A percentile compares a stretch with the other conserved stretches of the same genome.
phyloP scores from a whole-genome alignment of 2,329 filamentous ascomycete genomes.

The Blumeriella jaapii region DNA sequence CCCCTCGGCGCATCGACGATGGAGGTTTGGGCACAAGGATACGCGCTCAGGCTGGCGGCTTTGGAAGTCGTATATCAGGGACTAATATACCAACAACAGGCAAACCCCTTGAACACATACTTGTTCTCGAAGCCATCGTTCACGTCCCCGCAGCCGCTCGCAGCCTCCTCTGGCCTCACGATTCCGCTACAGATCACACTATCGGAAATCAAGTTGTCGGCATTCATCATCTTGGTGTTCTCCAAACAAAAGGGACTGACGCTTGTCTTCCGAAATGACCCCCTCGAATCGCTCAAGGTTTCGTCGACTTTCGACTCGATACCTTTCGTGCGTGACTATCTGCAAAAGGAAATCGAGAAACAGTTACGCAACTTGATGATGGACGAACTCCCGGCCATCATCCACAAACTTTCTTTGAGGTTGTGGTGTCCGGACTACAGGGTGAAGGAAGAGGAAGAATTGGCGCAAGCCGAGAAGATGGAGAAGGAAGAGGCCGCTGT shows the following conservation, averaged over 20 bases:
- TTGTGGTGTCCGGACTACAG: conserved; percentile 84
- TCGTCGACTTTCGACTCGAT: conserved; percentile 99
- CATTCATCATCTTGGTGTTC: conserved; percentile 95
- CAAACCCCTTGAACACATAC: conserved; percentile 94
- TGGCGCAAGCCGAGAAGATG: conserved; percentile 36
- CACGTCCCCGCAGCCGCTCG: conserved; percentile 83
- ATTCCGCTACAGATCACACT: conserved; percentile 96
- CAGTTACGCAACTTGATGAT: conserved; percentile 91
- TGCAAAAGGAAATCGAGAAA: conserved; percentile 90
- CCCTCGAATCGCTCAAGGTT: conserved; percentile 93
- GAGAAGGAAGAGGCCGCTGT: conserved; percentile 41
- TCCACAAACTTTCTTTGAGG: conserved; percentile 79
- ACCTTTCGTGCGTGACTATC: conserved; percentile 91
- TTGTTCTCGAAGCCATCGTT: conserved; percentile 84
- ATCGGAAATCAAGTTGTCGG: conserved; percentile 89
- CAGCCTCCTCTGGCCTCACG: conserved; percentile 81
- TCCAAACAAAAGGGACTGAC: conserved; percentile 95
- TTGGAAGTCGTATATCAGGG: conserved; percentile 24
- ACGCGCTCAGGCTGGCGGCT: conserved; percentile 18
- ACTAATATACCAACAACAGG: conserved; percentile 49
- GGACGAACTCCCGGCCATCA: conserved; percentile 94
- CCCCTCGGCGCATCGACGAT: too few relatives aligned
- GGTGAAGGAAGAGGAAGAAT: conserved; percentile 48
- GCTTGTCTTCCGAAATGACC: conserved; percentile 94
- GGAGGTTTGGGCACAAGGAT: conserved; percentile 26